Base-by-base conservation (phyloP, 495 filamentous ascomycete genomes). In the Astrothelium macrocarpum region DNA sequence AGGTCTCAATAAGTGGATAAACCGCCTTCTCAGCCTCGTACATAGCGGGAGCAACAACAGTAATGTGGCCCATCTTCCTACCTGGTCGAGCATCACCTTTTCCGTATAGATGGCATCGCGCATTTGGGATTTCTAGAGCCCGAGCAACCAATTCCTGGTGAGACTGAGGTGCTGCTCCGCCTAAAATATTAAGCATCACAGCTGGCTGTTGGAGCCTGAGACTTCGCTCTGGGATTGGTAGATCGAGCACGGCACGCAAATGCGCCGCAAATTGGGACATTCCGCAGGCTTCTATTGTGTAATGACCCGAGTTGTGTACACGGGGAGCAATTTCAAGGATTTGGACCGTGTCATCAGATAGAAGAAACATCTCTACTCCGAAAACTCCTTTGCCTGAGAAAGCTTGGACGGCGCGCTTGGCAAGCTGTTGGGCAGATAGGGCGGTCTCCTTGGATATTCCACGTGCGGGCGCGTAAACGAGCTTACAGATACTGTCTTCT, bases 151-250 rank as follows among this genome's bases (percentile, higher is more conserved):
- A 78, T 46, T 78, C 70, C 31, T 87, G 76, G 74, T 96, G 93
- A 18, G 90, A 88, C 64, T 86, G 76, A 3, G 83, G 75, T 1
- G 79, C 76, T 29, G 83, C 78, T 60, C 92, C 91, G 45, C 94
- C 94, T 45, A 98, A 85, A 64, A 98, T 90, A 77, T 98, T 98
- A 59, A 97, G 85, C 94, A 98, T 98, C 70, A 98, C 90, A 23
- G 92, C 84, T 74, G 78, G 56, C 78, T 77, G 39, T 78, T 80
- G 53, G 82, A 75, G 28, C 85, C 82, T 14, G 18, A 86, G 78
- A 62, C 81, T 82, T 68, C 84, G 78, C 16, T 81, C 71, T 1
- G 84, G 82, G 42, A 93, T 82, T 12, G 88, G 89, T 4, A 90
- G 78, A 67, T 89, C 89, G 39, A 95, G 81, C 65, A 98, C 91